Evolutionary conservation across 2,329 filamentous ascomycete genomes (phyloP).

Genomic region (Trichoderma breve): DNA sequence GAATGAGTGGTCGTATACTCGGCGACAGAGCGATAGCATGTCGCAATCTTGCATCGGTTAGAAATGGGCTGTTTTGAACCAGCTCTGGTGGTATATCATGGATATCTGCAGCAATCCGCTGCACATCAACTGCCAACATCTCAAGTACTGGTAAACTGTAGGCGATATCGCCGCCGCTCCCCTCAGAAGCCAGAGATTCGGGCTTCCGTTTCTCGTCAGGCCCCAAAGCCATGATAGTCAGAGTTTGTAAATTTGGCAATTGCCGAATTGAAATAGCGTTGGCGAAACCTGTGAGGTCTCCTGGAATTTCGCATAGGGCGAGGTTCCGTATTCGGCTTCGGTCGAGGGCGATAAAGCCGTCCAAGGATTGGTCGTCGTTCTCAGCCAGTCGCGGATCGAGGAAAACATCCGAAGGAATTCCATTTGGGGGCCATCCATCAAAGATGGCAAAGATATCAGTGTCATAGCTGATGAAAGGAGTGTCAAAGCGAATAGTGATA

Average conservation of each 20-base stretch:
- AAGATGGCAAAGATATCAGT: slow-evolving; percentile 1
- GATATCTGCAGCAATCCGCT: not conserved
- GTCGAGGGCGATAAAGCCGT: slow-evolving; percentile 1
- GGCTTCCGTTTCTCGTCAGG: not conserved
- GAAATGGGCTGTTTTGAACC: not conserved
- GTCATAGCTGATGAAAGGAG: slow-evolving; percentile 10
- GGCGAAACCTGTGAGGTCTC: not conserved
- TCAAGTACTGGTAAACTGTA: not conserved
- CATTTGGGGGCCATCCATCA: not conserved
- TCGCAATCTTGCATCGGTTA: not conserved
- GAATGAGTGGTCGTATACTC: not conserved
- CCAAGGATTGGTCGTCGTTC: not conserved
- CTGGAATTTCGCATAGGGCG: slow-evolving; percentile 3
- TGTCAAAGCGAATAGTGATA: slow-evolving; percentile 4
- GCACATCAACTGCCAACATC: slow-evolving; percentile 3
- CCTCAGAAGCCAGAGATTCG: not conserved
- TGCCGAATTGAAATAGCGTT: not conserved
- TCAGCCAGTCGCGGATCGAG: not conserved
- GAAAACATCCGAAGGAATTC: not conserved
- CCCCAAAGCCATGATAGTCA: slow-evolving; percentile 4
- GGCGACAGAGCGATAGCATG: not conserved
- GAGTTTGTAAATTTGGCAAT: not conserved
- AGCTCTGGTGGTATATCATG: not conserved
- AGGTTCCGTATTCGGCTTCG: not conserved
- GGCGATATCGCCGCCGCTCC: not conserved